A percentile compares a stretch with the other conserved stretches of the same genome.
These are phyloP conservation scores for Colletotrichum plurivorum DNA, from an alignment of 2,329 filamentous ascomycete species.

Conservation along the genomic window DNA sequence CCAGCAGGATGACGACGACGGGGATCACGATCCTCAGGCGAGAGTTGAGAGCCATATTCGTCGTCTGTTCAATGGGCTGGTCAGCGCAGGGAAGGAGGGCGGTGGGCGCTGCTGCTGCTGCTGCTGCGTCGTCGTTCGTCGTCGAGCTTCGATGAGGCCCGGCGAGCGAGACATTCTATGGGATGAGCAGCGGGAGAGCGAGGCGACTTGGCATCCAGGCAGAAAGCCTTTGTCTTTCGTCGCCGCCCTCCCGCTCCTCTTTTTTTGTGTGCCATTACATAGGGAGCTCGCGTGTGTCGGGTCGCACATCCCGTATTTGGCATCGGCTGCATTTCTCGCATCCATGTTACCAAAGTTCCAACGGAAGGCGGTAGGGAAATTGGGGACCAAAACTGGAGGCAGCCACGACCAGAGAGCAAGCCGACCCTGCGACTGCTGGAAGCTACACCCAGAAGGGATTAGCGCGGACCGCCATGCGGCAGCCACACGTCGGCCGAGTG, in stretches of 20 bases:
- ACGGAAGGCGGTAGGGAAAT: background rate
- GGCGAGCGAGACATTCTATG: background rate
- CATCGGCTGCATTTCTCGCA: background rate
- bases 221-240: too few relatives aligned
- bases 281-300: background rate
- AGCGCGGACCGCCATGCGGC: too few relatives aligned
- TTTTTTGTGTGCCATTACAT: background rate
- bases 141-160: slow-evolving; percentile 13
- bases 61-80: background rate
- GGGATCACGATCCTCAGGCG: slow-evolving; percentile 29
- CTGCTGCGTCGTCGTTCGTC: background rate
- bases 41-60: slow-evolving; percentile 7
- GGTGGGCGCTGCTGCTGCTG: background rate
- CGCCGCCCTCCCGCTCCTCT: background rate
- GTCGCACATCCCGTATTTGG: background rate
- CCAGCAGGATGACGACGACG: slow-evolving; percentile 30
- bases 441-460: too few relatives aligned
- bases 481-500: too few relatives aligned
- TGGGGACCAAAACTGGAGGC: too few relatives aligned
- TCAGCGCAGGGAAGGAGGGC: slow-evolving; percentile 1
- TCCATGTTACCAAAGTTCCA: background rate
- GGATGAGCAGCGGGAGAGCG: background rate
- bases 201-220: background rate
- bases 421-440: too few relatives aligned
- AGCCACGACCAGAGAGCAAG: background rate